Evolutionary conservation across 2,329 filamentous ascomycete species (phyloP).

Genomic region (Metarhizium sp.): DNA sequence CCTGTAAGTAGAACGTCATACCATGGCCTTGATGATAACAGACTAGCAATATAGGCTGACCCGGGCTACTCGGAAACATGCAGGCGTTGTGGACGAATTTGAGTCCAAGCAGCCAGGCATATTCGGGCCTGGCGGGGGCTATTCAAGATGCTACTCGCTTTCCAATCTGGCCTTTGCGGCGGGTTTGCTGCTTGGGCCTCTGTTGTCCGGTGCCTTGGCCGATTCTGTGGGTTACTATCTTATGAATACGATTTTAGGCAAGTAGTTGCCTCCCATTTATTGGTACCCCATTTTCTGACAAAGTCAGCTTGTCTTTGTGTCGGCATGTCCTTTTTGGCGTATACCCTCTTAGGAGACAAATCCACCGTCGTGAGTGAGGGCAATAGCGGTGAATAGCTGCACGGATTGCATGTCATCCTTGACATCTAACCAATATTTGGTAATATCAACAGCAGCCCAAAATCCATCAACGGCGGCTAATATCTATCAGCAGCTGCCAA

Average conservation of each 20-base stretch:
- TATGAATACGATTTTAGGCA: background rate
- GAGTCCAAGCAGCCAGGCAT: background rate
- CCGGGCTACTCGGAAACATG: too few relatives aligned
- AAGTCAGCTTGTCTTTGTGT: background rate
- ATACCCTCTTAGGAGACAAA: background rate
- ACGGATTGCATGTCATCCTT: background rate
- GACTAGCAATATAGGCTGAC: background rate
- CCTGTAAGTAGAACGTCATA: background rate
- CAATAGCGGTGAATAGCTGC: background rate
- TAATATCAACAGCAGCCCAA: too few relatives aligned
- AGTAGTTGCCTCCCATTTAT: background rate
- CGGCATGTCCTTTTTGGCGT: background rate
- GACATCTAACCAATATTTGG: too few relatives aligned
- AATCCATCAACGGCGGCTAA: too few relatives aligned
- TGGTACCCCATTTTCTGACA: background rate
- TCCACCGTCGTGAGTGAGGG: background rate
- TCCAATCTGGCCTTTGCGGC: background rate
- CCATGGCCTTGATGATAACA: too few relatives aligned
- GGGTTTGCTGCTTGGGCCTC: background rate
- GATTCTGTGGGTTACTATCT: slow-evolving; percentile 1
- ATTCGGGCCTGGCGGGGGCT: background rate
- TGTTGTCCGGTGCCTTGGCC: background rate
- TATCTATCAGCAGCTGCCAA: too few relatives aligned
- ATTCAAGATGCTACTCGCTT: slow-evolving; percentile 1
- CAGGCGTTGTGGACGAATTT: background rate